These are phyloP conservation scores for Candida stauntonica DNA, from an alignment of 805 yeast species.

Conservation along the genomic window DNA sequence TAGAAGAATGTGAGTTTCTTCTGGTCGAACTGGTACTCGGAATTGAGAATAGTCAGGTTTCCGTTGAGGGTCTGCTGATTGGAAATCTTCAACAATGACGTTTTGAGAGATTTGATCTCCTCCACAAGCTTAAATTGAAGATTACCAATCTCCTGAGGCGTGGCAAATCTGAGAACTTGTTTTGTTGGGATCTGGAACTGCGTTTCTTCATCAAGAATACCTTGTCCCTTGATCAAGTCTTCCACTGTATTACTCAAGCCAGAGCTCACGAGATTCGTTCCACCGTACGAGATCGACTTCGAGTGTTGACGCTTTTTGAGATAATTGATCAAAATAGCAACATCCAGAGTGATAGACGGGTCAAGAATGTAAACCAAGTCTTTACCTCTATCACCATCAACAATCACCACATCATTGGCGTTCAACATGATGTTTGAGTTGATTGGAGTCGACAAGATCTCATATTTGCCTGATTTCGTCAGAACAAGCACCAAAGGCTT, in stretches of 20 bases:
- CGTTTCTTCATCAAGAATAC: slow-evolving; percentile 34
- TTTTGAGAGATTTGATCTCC: slow-evolving; percentile 65
- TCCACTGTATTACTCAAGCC: slow-evolving; percentile 21
- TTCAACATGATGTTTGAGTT: slow-evolving; percentile 56
- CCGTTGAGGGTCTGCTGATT: slow-evolving; percentile 29
- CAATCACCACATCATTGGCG: slow-evolving; percentile 63
- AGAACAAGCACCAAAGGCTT: slow-evolving; percentile 42
- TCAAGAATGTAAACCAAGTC: slow-evolving; percentile 71
- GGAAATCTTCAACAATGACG: slow-evolving; percentile 50
- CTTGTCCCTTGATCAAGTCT: slow-evolving; percentile 24
- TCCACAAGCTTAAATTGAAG: slow-evolving; percentile 61
- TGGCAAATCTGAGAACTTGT: slow-evolving; percentile 72
- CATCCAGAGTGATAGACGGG: slow-evolving; percentile 55
- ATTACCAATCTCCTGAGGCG: slow-evolving; percentile 62
- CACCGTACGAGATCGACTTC: slow-evolving; percentile 36
- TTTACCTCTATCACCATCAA: slow-evolving; percentile 83
- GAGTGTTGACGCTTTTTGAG: slow-evolving; percentile 69
- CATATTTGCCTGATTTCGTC: slow-evolving; percentile 63
- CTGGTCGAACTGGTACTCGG: slow-evolving; percentile 79
- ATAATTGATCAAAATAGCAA: slow-evolving; percentile 70
- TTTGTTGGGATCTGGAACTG: slow-evolving; percentile 68
- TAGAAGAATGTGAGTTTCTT: slow-evolving; percentile 74
- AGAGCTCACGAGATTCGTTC: neutral
- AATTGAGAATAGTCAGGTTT: slow-evolving; percentile 46
- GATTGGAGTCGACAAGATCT: slow-evolving; percentile 62